Conservation (phyloP, 768 basidiomycete species). For the Pisolithus sp. region DNA sequence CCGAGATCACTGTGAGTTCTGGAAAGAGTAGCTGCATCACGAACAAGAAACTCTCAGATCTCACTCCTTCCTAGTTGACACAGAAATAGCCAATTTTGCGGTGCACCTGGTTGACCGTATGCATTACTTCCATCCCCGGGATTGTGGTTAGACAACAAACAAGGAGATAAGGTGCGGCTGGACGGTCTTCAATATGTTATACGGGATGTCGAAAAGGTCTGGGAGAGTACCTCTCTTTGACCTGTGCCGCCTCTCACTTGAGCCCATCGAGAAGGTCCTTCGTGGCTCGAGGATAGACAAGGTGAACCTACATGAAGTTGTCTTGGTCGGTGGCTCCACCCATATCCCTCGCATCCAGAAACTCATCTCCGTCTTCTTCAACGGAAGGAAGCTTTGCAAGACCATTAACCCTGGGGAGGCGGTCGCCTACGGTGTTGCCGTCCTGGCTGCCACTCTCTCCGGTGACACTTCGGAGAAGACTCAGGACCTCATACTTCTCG, state of each 20-base stretch:
- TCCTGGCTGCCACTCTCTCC: slow-evolving; percentile 61
- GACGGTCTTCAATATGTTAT: no score
- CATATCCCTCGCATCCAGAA: slow-evolving; percentile 46
- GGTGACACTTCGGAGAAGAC: slow-evolving; percentile 59
- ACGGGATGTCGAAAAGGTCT: no score
- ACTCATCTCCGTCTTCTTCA: slow-evolving; percentile 62
- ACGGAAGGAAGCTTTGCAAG: slow-evolving; percentile 79
- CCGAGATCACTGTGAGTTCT: no score
- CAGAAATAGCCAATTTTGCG: no score
- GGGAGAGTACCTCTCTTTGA: no score
- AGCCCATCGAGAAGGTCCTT: slow-evolving; percentile 66
- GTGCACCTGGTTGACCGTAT: no score
- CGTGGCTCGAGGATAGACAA: slow-evolving; percentile 65
- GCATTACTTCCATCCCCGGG: no score
- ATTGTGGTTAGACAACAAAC: no score
- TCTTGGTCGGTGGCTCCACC: slow-evolving; percentile 33
- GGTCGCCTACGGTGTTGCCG: slow-evolving; percentile 67
- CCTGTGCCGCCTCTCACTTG: slow-evolving; percentile 50
- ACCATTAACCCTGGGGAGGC: slow-evolving; percentile 78
- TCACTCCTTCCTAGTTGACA: no score
- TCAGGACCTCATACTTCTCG: slow-evolving; percentile 90
- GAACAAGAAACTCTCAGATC: no score
- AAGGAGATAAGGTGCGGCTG: no score
- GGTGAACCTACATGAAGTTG: slow-evolving; percentile 44
- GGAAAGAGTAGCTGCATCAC: no score